phyloP scores from a whole-genome alignment of 169 alveolate genomes.

The Plasmodium billcollinsi region DNA sequence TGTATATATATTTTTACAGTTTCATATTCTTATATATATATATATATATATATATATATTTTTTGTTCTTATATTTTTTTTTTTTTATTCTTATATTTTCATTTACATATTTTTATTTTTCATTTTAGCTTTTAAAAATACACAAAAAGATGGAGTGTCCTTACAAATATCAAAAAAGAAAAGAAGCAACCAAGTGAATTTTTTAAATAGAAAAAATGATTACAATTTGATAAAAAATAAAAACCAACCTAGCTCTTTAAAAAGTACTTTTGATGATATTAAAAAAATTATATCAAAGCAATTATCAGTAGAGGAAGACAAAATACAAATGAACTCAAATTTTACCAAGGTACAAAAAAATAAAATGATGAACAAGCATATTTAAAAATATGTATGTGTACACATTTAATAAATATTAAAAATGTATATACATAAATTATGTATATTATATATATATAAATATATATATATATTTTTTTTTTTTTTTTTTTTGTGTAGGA shows the following conservation, averaged over 20 bases:
- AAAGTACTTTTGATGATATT: slow-evolving; percentile 42
- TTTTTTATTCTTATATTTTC: background rate
- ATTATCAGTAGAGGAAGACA: slow-evolving; percentile 73
- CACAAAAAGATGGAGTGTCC: slow-evolving; percentile 8
- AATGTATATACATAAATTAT: slow-evolving; percentile 3
- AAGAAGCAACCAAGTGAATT: background rate
- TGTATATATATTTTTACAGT: too few species aligned
- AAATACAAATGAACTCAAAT: slow-evolving; percentile 29
- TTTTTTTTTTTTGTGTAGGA: slow-evolving; percentile 78
- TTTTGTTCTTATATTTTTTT: background rate
- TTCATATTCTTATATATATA: too few species aligned
- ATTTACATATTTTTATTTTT: slow-evolving; percentile 3
- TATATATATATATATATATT: too few species aligned
- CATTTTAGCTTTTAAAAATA: slow-evolving; percentile 23
- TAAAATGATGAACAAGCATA: background rate
- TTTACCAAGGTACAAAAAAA: slow-evolving; percentile 43
- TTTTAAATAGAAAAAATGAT: slow-evolving; percentile 3
- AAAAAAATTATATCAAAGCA: slow-evolving; percentile 52
- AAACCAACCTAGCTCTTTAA: slow-evolving; percentile 8
- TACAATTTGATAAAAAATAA: background rate
- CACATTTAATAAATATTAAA: background rate
- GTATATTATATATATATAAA: background rate
- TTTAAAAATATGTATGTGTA: background rate
- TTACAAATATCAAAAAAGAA: slow-evolving; percentile 1
- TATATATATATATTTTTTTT: background rate